Conservation (phyloP, 2,329 filamentous ascomycete genomes). For the Sclerotinia minor region DNA sequence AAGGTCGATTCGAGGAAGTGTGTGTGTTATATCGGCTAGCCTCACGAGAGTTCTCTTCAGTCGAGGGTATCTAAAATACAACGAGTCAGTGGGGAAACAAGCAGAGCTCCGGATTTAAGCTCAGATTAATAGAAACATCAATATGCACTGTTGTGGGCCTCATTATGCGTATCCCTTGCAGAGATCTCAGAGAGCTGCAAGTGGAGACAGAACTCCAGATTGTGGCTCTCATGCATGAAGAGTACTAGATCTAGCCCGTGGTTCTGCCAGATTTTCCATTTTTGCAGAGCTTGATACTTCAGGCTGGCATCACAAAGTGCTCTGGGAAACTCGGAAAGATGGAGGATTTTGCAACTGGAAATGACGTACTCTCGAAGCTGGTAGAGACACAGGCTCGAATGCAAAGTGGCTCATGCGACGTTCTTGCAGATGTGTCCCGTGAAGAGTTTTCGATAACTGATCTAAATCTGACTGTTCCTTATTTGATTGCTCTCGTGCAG, state of each 20-base stretch:
- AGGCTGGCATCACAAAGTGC: conserved; percentile 9
- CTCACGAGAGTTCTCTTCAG: conserved; percentile 57
- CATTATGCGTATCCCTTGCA: conserved; percentile 20
- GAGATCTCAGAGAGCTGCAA: conserved; percentile 27
- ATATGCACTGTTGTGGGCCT: conserved; percentile 32
- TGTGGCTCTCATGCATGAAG: conserved; percentile 28
- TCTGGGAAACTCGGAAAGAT: neutral
- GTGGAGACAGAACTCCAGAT: conserved; percentile 35
- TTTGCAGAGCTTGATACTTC: conserved; percentile 17
- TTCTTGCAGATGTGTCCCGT: conserved; percentile 75
- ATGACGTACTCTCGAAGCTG: conserved; percentile 73
- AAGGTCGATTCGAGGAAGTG: conserved; percentile 63
- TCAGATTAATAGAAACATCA: conserved; percentile 10
- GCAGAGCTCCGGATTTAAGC: conserved; percentile 23
- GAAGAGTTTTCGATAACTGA: conserved; percentile 66
- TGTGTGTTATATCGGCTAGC: conserved; percentile 65
- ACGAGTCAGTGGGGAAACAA: conserved; percentile 28
- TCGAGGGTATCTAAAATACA: conserved; percentile 55
- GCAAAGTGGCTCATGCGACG: conserved; percentile 81
- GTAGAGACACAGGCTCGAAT: conserved; percentile 88
- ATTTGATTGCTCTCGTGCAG: conserved; percentile 29
- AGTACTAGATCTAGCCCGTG: conserved; percentile 24
- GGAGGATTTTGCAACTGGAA: conserved; percentile 28
- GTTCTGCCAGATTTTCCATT: conserved; percentile 27
- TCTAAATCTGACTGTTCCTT: conserved; percentile 35